phyloP scores from a whole-genome alignment of 2,329 filamentous ascomycete species.

The Coniochaeta pulveracea region DNA sequence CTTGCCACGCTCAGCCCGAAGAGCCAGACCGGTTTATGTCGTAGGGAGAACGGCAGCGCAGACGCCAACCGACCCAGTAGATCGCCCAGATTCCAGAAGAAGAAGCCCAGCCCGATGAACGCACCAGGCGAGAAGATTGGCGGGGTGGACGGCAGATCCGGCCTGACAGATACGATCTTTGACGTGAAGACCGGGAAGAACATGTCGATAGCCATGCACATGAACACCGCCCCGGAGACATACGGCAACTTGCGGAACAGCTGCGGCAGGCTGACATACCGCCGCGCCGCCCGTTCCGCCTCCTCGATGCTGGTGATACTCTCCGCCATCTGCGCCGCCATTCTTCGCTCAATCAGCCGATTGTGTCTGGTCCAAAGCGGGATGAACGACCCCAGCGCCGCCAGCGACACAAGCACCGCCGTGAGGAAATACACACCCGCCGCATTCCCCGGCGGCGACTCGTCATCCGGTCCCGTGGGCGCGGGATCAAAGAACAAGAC shows the following conservation, averaged over 20 bases:
- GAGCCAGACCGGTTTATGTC: conserved; percentile 51
- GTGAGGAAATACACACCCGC: conserved; percentile 89
- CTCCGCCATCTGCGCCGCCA: conserved; percentile 34
- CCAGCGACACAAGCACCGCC: conserved; percentile 62
- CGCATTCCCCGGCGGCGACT: conserved; percentile 40
- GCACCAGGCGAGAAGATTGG: conserved; percentile 58
- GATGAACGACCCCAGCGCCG: conserved; percentile 62
- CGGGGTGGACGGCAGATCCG: conserved; percentile 15
- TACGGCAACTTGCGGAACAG: conserved; percentile 72
- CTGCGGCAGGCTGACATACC: conserved; percentile 41
- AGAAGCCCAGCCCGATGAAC: conserved; percentile 83
- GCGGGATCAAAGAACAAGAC: conserved; percentile 53
- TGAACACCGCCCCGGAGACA: conserved; percentile 63
- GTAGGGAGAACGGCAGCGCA: conserved; percentile 44
- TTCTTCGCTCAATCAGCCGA: conserved; percentile 36
- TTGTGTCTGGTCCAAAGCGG: conserved; percentile 56
- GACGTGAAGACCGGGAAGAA: conserved; percentile 87
- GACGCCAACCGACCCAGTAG: conserved; percentile 64
- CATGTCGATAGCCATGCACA: conserved; percentile 82
- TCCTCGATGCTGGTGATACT: conserved; percentile 40
- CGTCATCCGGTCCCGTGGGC: conserved; percentile 7
- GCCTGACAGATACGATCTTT: conserved; percentile 41
- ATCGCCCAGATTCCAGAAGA: conserved; percentile 91
- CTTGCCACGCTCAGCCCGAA: conserved; percentile 58
- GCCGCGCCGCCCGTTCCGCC: conserved; percentile 37